Base-by-base conservation (phyloP, 805 yeast genomes). In the Yamadazyma ubonensis region DNA sequence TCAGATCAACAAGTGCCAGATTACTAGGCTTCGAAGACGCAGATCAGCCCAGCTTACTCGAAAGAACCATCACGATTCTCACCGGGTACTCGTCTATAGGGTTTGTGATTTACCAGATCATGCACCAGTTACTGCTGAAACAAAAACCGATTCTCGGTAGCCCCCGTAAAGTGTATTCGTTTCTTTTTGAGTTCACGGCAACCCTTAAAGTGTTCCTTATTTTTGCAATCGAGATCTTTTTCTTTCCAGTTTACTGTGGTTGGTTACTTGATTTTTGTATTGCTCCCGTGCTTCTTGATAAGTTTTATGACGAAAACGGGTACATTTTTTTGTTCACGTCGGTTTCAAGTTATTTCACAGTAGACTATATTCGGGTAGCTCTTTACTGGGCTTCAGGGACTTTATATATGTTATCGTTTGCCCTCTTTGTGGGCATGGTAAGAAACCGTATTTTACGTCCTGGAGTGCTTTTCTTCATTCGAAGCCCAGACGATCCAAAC, bases 401-500 rank as follows among this genome's bases (percentile, higher is more conserved):
- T 0, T 48, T 73, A 9, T 93, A 88, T 67, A 90, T 93, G 98
- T 81, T 83, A 46, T 70, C 79, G 52, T 81, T 93, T 65, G 96
- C 97, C 1, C 65, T 84, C 35, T 91, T 79, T 61, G 89, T 91
- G 21, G 86, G 95, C 14, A 83, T 89, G 89, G 74, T 82, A 15
- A 73, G 99, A 45, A 66, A 75, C 32, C 63, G 69, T 43, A 79
- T 88, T 28, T 71, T 91, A 43, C 75, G 99, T 41, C 83, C 85
- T 0, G 99, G 99, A 9, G 96, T 87, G 6, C 68, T 93, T 33
- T 93, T 80, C 59, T 93, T 93, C 65, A 85, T 93, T 44, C 76
- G 96, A 51, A 88, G 96, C 16, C 96, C 96, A 4, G 96, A 89
- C 51, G 97, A 93, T 57, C 96, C 96, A 28, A 84, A 86, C 51